phyloP scores from a whole-genome alignment of 305 asterid species.

The Andrographis paniculata region DNA sequence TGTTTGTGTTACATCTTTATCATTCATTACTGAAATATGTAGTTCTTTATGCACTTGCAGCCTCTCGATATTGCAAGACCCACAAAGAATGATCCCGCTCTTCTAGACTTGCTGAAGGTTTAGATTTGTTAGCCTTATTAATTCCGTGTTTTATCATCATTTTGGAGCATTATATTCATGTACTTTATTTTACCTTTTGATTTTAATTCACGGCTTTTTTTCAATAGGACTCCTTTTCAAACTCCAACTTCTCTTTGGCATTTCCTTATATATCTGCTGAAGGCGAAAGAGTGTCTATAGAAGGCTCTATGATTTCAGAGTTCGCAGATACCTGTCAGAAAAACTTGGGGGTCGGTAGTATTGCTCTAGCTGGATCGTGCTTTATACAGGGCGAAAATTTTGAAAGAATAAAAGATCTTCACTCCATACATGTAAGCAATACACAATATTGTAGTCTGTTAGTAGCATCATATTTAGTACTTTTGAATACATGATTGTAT shows the following conservation, averaged over 20 bases:
- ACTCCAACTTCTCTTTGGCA: slow-evolving; percentile 73
- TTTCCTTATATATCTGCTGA: slow-evolving; percentile 71
- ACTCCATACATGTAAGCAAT: slow-evolving; percentile 57
- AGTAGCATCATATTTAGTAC: background rate
- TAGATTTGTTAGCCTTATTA: background rate
- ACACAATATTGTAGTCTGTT: background rate
- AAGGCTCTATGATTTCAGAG: slow-evolving; percentile 63
- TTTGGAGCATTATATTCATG: slow-evolving; percentile 9
- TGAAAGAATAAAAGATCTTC: slow-evolving; percentile 43
- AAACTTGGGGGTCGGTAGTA: slow-evolving; percentile 32
- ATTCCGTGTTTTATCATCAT: slow-evolving; percentile 7
- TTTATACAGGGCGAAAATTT: slow-evolving; percentile 54
- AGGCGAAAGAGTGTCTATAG: slow-evolving; percentile 51
- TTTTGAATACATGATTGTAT: background rate
- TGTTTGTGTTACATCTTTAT: slow-evolving; percentile 3
- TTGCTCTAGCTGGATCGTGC: slow-evolving; percentile 70
- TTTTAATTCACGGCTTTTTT: slow-evolving; percentile 17
- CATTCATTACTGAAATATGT: slow-evolving; percentile 15
- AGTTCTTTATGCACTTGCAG: slow-evolving; percentile 41
- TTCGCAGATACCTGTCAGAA: slow-evolving; percentile 59
- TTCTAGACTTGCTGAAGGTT: slow-evolving; percentile 77
- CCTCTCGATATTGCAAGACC: slow-evolving; percentile 57
- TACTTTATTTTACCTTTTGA: slow-evolving; percentile 8
- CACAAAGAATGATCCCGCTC: slow-evolving; percentile 49
- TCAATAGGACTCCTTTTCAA: slow-evolving; percentile 55